Base-by-base conservation (phyloP, 2,329 filamentous ascomycete species). In the Passalora sequoiae region DNA sequence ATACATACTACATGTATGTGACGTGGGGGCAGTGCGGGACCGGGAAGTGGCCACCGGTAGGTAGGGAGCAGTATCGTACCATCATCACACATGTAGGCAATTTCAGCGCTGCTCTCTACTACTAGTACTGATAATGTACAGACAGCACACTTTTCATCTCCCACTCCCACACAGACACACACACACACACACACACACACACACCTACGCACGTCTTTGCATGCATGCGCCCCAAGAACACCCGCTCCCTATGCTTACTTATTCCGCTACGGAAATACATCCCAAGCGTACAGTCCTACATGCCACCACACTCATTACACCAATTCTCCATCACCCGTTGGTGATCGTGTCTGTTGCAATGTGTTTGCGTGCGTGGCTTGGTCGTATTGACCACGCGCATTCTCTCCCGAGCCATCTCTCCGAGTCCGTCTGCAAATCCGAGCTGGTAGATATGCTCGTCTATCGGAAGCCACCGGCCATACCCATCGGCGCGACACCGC, bases 401-500 rank as follows among this genome's bases (percentile, higher is more conserved):
- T 6, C 6, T 27, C 12, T 27, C 24, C 24, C 24, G 6, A 12
- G 24, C 24, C 12, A 27, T 27, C 24, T 27, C 24, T 27, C 24
- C 24, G 6, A 6, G 24, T 27, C 24, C 12, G 24, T 27, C 12
- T 12, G 24, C 24, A 27, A 27, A 27, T 7, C 12, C 24, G 24
- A 27, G 6, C 6, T 27, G 24, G 24, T 27, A 6, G 24, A 27
- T 6, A 12, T 27, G 20, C 10, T 36, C 33, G n/a, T n/a, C 33
- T 36, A 36, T 13, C 33, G 21, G 8, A 36, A 36, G 7, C 33
- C 33, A 21, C 33, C 33, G 3, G 38, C 27, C 15, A 40, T 21
- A 56, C n/a, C 56, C 55, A 29, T 54, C 50, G 38, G 46, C 51
- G n/a, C 52, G 50, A 64, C 32, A 53, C 59, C 30, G 3, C 57